Percentiles rank a stretch among this genome's conserved stretches.
Evolutionary conservation across 2,329 filamentous ascomycete species (phyloP).

Genomic region (Colletotrichum cuscutae): DNA sequence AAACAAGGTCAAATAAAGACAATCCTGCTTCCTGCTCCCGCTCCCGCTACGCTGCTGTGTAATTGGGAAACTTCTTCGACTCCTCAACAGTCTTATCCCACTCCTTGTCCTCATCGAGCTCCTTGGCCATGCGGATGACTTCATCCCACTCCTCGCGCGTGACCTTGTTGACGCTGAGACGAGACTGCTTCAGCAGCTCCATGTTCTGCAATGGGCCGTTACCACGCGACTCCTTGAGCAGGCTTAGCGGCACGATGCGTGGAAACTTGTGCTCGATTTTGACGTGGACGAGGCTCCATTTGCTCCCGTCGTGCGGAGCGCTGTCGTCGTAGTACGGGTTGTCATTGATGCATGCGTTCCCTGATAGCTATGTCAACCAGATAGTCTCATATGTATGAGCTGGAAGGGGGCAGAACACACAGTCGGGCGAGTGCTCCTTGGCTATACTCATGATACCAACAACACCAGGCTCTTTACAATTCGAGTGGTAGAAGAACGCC

Average conservation of each 20-base stretch:
- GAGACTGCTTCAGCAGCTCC: constrained; percentile 81
- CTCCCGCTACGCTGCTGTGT: not conserved
- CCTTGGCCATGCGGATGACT: constrained; percentile 30
- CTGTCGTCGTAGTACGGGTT: constrained; percentile 87
- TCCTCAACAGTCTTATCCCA: constrained; percentile 30
- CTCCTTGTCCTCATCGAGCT: constrained; percentile 23
- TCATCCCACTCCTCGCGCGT: constrained; percentile 70
- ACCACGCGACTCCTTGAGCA: constrained; percentile 77
- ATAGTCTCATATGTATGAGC: not conserved
- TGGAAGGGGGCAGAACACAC: constrained; percentile 57
- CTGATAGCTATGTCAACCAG: not conserved
- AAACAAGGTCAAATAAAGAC: not conserved
- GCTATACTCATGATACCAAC: constrained; percentile 92
- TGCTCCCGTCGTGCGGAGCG: constrained; percentile 65
- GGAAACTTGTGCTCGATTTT: constrained; percentile 86
- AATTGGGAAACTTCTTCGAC: constrained; percentile 30
- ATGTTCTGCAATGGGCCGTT: constrained; percentile 74
- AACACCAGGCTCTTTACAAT: constrained; percentile 89
- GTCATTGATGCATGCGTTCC: constrained; percentile 43
- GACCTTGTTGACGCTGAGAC: constrained; percentile 64
- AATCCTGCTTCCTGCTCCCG: not conserved
- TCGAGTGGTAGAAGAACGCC: constrained; percentile 97
- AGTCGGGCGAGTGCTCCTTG: constrained; percentile 81
- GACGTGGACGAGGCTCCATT: constrained; percentile 90
- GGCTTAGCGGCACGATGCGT: constrained; percentile 66